Evolutionary conservation across 805 yeast species (phyloP).

Genomic region (Debaryomyces maramus): DNA sequence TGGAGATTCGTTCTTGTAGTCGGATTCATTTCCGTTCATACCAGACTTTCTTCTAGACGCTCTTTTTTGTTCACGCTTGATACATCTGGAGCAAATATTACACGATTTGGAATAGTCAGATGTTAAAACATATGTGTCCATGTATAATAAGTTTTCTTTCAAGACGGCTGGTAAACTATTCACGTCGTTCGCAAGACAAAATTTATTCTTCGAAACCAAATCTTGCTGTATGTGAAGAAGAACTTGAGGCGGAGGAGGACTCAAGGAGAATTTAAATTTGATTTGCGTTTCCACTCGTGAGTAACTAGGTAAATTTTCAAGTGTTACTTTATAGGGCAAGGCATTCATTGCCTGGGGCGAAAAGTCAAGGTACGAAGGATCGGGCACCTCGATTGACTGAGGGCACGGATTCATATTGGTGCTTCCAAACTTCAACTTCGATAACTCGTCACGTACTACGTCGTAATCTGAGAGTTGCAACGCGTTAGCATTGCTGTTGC

Average conservation of each 20-base stretch:
- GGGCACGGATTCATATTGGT: slow-evolving; percentile 39
- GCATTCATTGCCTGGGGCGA: slow-evolving; percentile 33
- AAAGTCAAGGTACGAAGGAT: slow-evolving; percentile 37
- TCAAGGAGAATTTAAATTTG: slow-evolving; percentile 64
- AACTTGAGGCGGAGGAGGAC: slow-evolving; percentile 75
- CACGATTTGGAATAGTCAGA: slow-evolving; percentile 52
- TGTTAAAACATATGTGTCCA: slow-evolving; percentile 81
- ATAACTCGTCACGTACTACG: slow-evolving; percentile 47
- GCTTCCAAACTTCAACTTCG: slow-evolving; percentile 56
- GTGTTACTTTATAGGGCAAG: slow-evolving; percentile 49
- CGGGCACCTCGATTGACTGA: slow-evolving; percentile 27
- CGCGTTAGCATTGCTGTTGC: neutral
- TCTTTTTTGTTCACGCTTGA: slow-evolving; percentile 89
- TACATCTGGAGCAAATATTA: slow-evolving; percentile 83
- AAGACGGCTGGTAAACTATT: slow-evolving; percentile 43
- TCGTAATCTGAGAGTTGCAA: slow-evolving; percentile 24
- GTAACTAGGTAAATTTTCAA: slow-evolving; percentile 69
- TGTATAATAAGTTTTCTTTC: slow-evolving; percentile 54
- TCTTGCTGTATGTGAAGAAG: slow-evolving; percentile 82
- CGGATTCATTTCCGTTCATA: slow-evolving; percentile 8
- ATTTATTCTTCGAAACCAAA: slow-evolving; percentile 82
- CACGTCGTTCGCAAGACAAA: slow-evolving; percentile 58
- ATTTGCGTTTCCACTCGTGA: slow-evolving; percentile 97
- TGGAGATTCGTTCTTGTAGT: slow-evolving; percentile 10
- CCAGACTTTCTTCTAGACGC: slow-evolving; percentile 89